A percentile compares a stretch with the other conserved stretches of the same genome.
phyloP scores from a whole-genome alignment of 179 eudicot species.

The Nepenthes alata region DNA sequence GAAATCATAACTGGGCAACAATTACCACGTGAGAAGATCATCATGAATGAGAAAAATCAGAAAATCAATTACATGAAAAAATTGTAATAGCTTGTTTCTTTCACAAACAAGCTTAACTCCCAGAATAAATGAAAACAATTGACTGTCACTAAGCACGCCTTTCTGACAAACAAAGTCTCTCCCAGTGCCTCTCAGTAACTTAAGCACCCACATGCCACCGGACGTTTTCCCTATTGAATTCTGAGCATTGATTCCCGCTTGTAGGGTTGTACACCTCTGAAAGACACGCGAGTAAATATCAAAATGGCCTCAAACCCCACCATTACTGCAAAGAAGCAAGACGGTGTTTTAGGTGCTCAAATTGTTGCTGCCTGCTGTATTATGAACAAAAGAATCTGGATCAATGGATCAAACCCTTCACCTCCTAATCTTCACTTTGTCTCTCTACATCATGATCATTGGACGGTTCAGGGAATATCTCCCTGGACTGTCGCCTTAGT shows the following conservation, averaged over 20 bases:
- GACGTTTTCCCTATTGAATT: no score
- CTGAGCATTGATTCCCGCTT: neutral
- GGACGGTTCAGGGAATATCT: constrained; percentile 58
- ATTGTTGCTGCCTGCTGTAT: constrained; percentile 7
- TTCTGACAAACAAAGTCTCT: no score
- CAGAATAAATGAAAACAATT: no score
- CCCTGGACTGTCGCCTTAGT: constrained; percentile 42
- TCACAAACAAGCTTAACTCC: no score
- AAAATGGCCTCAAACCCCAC: neutral
- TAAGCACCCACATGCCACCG: no score
- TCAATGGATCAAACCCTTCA: constrained; percentile 2
- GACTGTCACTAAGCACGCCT: no score
- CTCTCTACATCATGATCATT: constrained; percentile 40
- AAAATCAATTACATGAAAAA: no score
- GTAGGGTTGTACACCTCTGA: constrained; percentile 4
- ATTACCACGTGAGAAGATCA: no score
- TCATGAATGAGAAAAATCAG: no score
- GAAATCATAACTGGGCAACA: no score
- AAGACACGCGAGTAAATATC: neutral
- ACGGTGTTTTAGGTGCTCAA: neutral
- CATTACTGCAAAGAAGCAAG: neutral
- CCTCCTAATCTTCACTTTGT: constrained; percentile 24
- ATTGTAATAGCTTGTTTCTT: no score
- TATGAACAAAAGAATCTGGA: constrained; percentile 24
- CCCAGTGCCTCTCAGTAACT: no score